A percentile compares a stretch with the other conserved stretches of the same genome.
These are phyloP conservation scores for Paecilomyces niveus DNA, from an alignment of 2,329 filamentous ascomycete species.

Conservation along the genomic window DNA sequence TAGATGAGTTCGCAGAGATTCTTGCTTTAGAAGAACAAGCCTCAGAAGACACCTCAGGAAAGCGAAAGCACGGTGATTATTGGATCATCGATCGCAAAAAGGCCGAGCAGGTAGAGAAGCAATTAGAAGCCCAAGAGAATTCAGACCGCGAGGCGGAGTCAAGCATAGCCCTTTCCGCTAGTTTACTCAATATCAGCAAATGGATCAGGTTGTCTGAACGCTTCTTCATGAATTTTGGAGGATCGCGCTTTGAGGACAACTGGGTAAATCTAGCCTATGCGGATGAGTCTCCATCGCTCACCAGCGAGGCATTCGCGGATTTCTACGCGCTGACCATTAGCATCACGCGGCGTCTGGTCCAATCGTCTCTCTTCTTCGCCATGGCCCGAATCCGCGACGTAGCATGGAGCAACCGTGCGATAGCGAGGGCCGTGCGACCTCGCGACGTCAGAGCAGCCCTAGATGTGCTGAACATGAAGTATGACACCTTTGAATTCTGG, in stretches of 20 bases:
- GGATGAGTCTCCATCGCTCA: conserved; percentile 58
- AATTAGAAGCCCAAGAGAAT: conserved; percentile 18
- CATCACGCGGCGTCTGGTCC: conserved; percentile 63
- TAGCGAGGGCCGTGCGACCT: conserved; percentile 29
- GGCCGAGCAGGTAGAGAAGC: conserved; percentile 25
- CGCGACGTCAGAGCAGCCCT: conserved; percentile 51
- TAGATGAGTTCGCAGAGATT: conserved; percentile 63
- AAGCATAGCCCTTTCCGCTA: conserved; percentile 41
- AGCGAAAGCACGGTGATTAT: conserved; percentile 51
- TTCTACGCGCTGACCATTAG: conserved; percentile 62
- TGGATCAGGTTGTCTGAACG: conserved; percentile 60
- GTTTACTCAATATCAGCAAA: conserved; percentile 51
- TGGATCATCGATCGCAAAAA: conserved; percentile 55
- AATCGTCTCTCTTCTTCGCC: conserved; percentile 63
- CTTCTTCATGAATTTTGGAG: conserved; percentile 67
- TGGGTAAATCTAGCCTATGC: conserved; percentile 56
- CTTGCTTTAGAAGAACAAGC: conserved; percentile 58
- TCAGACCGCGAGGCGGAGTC: conserved; percentile 10
- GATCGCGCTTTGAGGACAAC: conserved; percentile 53
- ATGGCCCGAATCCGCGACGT: conserved; percentile 57
- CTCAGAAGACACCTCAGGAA: conserved; percentile 55
- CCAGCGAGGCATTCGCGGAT: conserved; percentile 68
- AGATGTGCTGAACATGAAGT: conserved; percentile 46
- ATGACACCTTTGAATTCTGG: conserved; percentile 45
- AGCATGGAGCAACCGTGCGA: conserved; percentile 22